Evolutionary conservation across 495 filamentous ascomycete genomes (phyloP).

Genomic region (Margaritispora aquatica): DNA sequence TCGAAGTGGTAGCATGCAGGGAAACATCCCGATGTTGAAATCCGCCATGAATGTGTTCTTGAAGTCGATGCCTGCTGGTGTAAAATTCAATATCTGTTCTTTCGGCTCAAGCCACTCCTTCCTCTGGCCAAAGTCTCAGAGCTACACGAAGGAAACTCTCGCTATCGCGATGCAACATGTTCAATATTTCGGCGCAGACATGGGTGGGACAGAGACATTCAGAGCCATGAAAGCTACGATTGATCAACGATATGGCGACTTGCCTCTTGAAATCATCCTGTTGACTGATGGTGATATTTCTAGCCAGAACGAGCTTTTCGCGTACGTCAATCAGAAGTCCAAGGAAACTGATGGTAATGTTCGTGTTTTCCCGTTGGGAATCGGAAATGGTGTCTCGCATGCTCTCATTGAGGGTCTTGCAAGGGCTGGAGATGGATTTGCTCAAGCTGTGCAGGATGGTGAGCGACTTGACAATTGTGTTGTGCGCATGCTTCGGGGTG

Average conservation of each 20-base stretch:
- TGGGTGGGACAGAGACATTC: constrained; percentile 67
- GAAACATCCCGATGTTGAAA: constrained; percentile 43
- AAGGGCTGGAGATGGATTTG: constrained; percentile 59
- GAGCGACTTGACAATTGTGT: constrained; percentile 60
- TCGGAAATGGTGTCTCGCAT: constrained; percentile 56
- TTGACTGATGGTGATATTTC: constrained; percentile 70
- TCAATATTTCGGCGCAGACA: constrained; percentile 39
- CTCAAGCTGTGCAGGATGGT: constrained; percentile 48
- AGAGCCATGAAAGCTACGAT: constrained; percentile 46
- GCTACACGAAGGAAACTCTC: constrained; percentile 46
- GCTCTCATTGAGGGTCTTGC: constrained; percentile 63
- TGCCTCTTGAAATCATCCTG: constrained; percentile 57
- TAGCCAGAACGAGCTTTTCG: constrained; percentile 47
- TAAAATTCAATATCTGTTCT: constrained; percentile 70
- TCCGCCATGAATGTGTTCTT: constrained; percentile 61
- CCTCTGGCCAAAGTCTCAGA: constrained; percentile 52
- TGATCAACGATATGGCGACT: constrained; percentile 40
- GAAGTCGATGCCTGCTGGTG: constrained; percentile 59
- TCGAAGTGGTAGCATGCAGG: constrained; percentile 58
- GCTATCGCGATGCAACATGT: constrained; percentile 44
- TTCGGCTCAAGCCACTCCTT: constrained; percentile 51
- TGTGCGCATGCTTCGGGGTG: constrained; percentile 65
- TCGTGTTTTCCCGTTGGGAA: constrained; percentile 61
- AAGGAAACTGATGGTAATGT: constrained; percentile 39
- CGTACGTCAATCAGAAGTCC: constrained; percentile 46